Evolutionary conservation across 805 yeast genomes (phyloP), one percentile per base, ranked within the genome.

Genomic region (Pichia occidentalis): DNA sequence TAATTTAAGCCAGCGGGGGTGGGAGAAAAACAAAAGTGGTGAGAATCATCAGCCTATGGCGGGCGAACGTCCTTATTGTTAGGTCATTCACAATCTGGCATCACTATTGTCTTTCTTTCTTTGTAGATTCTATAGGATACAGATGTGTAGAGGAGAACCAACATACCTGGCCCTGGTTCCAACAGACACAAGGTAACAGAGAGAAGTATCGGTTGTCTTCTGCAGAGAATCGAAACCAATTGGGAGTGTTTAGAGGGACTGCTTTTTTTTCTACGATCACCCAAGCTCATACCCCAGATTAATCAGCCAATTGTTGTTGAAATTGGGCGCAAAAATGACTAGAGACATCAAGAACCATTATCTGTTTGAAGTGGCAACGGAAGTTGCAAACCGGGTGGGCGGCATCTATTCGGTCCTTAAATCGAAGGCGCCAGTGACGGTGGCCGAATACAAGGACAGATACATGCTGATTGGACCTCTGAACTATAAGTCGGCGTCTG

Each of bases 381-480:
- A 90, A 60, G 97, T 90, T 36, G 97, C 97, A 53, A 88, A 92
- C 67, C 72, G 94, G 53, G 97, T 90, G 17, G 98, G 98, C 35
- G 98, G 98, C 25, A 90, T 90, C 59, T 90, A 90, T 66, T 88
- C 97, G 6, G 98, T 90, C 36, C 72, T 90, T 55, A 92, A 92
- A 60, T 85, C 96, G 9, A 90, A 90, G 63, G 97, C 97, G 7
- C 97, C 97, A 7, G 87, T 88, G 43, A 90, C 98, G 7, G 90
- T 84, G 36, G 87, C 94, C 28, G 97, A 90, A 61, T 92, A 87
- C 63, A 75, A 84, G 47, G 85, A 82, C 51, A 71, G 95, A 39
- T 90, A 90, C 64, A 77, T 85, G 18, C 68, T 87, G 35, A 68
- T 92, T 39, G 98, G 98, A 4, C 95, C 96, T 0, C 68, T 85